Evolutionary conservation across 768 basidiomycete species (phyloP), one percentile per base, ranked within the genome.

Genomic region (Dentipellis sp.): DNA sequence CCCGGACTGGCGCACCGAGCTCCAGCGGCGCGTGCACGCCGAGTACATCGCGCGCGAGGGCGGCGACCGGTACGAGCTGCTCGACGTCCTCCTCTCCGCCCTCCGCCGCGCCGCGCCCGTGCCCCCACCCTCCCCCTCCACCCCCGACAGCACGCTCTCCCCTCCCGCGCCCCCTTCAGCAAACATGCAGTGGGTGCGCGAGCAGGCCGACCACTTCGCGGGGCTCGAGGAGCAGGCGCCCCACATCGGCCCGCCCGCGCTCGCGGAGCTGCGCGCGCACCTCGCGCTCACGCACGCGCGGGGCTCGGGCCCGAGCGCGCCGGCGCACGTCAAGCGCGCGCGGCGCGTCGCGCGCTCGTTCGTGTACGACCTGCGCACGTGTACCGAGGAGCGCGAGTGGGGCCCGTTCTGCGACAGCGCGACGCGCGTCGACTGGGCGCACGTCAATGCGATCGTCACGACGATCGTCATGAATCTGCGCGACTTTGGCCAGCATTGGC

Each of bases 351-450:
- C 82, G 59, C 72, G 88, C 39, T 75, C 74, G 56, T 79, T 71
- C 60, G 81, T 84, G 4, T 89, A 89, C 68, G 76, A 86, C 65
- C 73, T 88, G 47, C 74, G 77, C 10, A 80, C 83, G 61, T 88
- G 88, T 63, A 65, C 63, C 36, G 59, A 60, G 22, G 68, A 70
- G 21, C 82, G 74, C 56, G 66, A 71, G 17, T 88, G 80, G 78
- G 88, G 86, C 1, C 86, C 87, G 5, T 84, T 79, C 60, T 46
- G 29, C 12, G 57, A 69, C 22, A 53, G 64, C 23, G 66, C 71
- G 16, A 71, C 73, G 34, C 49, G 63, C 12, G 77, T 81, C 54
- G 77, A 86, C 62, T 89, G 86, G 86, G 68, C 74, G 42, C 84
- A 88, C 59, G 63, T 85, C 42, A 78, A 85, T 61, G 73, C 78